Base-by-base conservation (phyloP, 1,284 basidiomycete species). In the Ustilago xerochloae region DNA sequence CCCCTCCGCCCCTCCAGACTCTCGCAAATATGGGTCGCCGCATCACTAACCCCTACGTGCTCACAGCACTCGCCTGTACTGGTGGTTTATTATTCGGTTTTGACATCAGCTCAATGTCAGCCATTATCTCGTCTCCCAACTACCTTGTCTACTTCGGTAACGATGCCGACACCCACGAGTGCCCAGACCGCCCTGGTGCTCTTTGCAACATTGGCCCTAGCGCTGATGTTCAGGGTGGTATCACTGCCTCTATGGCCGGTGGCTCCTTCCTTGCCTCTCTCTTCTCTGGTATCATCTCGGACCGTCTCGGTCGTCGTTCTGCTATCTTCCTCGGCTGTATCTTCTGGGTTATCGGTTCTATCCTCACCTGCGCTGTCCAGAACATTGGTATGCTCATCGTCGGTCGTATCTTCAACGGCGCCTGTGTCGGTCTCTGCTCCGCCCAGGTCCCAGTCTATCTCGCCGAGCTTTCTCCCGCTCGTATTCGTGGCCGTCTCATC, bases 61-160 rank as follows among this genome's bases (percentile, higher is more conserved):
- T 74, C 5, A 61, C 71, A 20, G 67, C 72, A 28, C 48, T 74
- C 33, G 59, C 68, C 54, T 75, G 63, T 28, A 65, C 56, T 6
- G 71, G 75, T 20, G 75, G 75, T 30, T 33, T 77, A 29, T 52
- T 77, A 8, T 77, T 75, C 49, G 75, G 75, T 4, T 71, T 75
- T 38, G 72, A 77, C 33, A 66, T 75, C 20, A 33, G 46, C 3
- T 60, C 58, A 18, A 49, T 77, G 41, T 56, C 54, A 5, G 74
- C 57, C 15, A 72, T 75, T 32, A 55, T 75, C 43, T 52, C 56
- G 5, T 53, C 61, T 0, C 49, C 62, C 22, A 77, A 71, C 62
- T 77, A 73, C 41, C 48, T 63, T n/a, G 43, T 43, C 41, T 69
- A 74, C 50, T 73, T 68, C 24, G 64, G 57, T 6, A 18, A 36